phyloP scores from a whole-genome alignment of 768 basidiomycete species.

The Rhizopogon salebrosus region DNA sequence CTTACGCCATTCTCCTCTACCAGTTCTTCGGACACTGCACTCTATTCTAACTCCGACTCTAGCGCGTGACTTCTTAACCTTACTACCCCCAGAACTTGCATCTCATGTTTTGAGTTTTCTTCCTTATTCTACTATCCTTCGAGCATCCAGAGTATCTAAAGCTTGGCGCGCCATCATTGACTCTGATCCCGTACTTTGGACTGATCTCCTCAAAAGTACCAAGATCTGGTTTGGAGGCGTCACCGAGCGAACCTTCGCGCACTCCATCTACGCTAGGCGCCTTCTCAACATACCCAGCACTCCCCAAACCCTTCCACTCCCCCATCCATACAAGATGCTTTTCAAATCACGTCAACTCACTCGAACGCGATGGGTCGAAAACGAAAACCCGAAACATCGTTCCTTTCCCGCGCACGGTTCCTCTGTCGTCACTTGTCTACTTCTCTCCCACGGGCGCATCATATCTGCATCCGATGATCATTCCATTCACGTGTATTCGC shows the following conservation, averaged over 20 bases:
- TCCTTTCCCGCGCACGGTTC: constrained; percentile 86
- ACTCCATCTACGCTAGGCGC: constrained; percentile 61
- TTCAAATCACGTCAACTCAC: constrained; percentile 89
- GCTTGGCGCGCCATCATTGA: constrained; percentile 92
- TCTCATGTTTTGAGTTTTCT: constrained; percentile 85
- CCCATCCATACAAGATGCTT: constrained; percentile 87
- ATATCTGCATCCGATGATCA: constrained; percentile 98
- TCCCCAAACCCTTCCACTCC: constrained; percentile 54
- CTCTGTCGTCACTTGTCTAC: constrained; percentile 91
- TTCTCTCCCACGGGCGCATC: constrained; percentile 92
- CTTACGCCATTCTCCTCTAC: constrained; percentile 84
- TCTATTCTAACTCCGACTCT: constrained; percentile 86
- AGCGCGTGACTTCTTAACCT: constrained; percentile 90
- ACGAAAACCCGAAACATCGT: constrained; percentile 65
- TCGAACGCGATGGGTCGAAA: constrained; percentile 73
- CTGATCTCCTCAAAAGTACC: constrained; percentile 75
- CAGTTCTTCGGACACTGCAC: constrained; percentile 86
- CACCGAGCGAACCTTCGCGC: constrained; percentile 76
- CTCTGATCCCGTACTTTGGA: constrained; percentile 86
- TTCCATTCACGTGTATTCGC: constrained; percentile 91
- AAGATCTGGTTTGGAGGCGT: constrained; percentile 88
- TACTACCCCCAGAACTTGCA: constrained; percentile 88
- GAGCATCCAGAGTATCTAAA: constrained; percentile 83
- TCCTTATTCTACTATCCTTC: constrained; percentile 75
- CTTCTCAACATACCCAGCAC: constrained; percentile 32